Evolutionary conservation across 1,139 yeast genomes (phyloP), one percentile per base, ranked within the genome.

Genomic region (Geotrichum cucujoidarum): DNA sequence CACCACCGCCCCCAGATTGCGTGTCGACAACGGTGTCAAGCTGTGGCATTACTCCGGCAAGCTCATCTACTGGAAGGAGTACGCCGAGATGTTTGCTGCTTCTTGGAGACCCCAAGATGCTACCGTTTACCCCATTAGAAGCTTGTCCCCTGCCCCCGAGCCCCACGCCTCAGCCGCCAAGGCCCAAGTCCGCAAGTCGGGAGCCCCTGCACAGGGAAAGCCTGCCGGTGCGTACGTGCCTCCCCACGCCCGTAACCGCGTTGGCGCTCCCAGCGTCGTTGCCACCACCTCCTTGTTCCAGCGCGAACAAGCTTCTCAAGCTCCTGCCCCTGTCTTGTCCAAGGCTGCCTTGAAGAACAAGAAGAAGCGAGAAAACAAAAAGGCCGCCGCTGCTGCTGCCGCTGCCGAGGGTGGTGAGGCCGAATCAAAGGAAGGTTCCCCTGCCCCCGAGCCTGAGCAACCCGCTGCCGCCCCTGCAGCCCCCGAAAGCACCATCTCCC

Each of bases 11-110:
- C 99, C 99, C 54, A 78, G 99, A 61, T 77, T 94, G 61, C 81
- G 98, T 64, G 99, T 94, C 45, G 99, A 94, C 67, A 94, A 94
- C 66, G 94, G 97, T 49, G 81, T 84, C 58, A 87, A 88, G 67
- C 74, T 94, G 60, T 92, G 97, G 97, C 95, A 92, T 66, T 89
- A 83, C 53, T 75, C 81, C 54, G 98, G 98, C 40, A 79, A 81
- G 59, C 76, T 92, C 57, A 75, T 88, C 48, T 94, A 77, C 67
- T 76, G 77, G 60, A 81, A 80, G 61, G 95, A 89, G 57, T 88
- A 80, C 66, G 78, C 75, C 47, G 98, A 92, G 70, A 78, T 94
- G 55, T 78, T 78, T 61, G 71, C 85, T 37, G 89, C 85, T 50
- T 80, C 80, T 47, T 94, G 98, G 98, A 80, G 90, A 67, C 90